Evolutionary conservation across 108 stramenopile species (phyloP).

Genomic region (Epithemia pelagica): DNA sequence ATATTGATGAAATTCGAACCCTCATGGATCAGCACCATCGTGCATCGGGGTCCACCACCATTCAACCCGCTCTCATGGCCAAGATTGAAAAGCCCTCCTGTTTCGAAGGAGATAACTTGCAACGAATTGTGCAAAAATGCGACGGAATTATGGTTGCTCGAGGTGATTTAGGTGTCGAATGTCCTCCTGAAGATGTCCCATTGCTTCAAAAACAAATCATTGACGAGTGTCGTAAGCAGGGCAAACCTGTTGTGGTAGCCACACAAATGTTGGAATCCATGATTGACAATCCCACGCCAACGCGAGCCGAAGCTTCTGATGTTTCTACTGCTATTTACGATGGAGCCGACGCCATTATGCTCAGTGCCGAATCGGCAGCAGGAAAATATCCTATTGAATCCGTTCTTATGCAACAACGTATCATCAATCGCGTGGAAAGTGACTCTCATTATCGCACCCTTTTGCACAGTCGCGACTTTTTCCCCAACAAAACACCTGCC

Average conservation of each 20-base stretch:
- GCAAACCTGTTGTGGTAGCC: constrained; percentile 89
- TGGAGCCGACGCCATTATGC: constrained; percentile 95
- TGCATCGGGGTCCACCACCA: constrained; percentile 42
- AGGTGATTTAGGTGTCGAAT: constrained; percentile 96
- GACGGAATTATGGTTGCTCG: constrained; percentile 98
- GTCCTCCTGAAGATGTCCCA: constrained; percentile 92
- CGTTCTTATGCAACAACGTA: constrained; percentile 92
- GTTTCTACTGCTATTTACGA: constrained; percentile 95
- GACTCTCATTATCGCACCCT: constrained; percentile 70
- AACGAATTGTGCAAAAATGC: constrained; percentile 71
- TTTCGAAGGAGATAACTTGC: constrained; percentile 67
- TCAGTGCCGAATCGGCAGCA: constrained; percentile 89
- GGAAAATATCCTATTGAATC: constrained; percentile 87
- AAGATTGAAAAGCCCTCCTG: constrained; percentile 96
- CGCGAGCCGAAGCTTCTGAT: constrained; percentile 91
- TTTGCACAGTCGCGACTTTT: constrained; percentile 33
- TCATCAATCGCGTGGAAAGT: constrained; percentile 87
- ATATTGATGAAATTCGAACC: constrained; percentile 78
- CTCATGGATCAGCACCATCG: constrained; percentile 44
- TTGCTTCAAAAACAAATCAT: constrained; percentile 93
- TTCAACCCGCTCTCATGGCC: constrained; percentile 84
- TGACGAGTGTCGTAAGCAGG: constrained; percentile 78
- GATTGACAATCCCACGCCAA: constrained; percentile 91
- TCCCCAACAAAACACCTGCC: constrained; percentile 68
- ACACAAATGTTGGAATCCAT: constrained; percentile 86